Percentiles rank a stretch among this genome's conserved stretches.
phyloP scores from a whole-genome alignment of 192 early-diverging fungal genomes.

The Phycomyces nitens region DNA sequence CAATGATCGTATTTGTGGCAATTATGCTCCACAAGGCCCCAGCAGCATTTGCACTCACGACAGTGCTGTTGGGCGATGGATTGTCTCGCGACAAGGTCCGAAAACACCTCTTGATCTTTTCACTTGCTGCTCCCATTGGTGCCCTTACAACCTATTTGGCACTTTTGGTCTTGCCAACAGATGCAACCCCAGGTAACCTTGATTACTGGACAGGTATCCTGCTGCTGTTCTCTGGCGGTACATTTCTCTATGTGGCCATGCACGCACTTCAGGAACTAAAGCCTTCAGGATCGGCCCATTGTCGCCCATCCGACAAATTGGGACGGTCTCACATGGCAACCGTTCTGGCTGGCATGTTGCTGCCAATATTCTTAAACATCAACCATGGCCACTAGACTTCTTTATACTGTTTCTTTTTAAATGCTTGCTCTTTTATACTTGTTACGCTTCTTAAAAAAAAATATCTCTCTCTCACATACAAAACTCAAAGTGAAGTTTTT shows the following conservation, averaged over 20 bases:
- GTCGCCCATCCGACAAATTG: background rate
- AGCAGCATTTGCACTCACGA: conserved; percentile 85
- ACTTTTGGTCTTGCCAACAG: conserved; percentile 31
- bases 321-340: conserved; percentile 9
- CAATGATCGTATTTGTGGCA: conserved; percentile 86
- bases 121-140: conserved; percentile 79
- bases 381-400: conserved; percentile 26
- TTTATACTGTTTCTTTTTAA: too few species aligned
- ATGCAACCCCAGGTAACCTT: conserved; percentile 36
- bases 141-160: conserved; percentile 58
- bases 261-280: conserved; percentile 54
- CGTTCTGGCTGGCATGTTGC: conserved; percentile 28
- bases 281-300: background rate
- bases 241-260: conserved; percentile 91
- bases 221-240: conserved; percentile 87
- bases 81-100: conserved; percentile 60
- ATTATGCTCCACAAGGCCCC: conserved; percentile 97
- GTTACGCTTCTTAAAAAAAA: too few species aligned
- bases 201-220: conserved; percentile 77
- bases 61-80: conserved; percentile 77
- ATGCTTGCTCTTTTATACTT: too few species aligned
- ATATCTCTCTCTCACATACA: too few species aligned
- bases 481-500: too few species aligned
- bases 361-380: conserved; percentile 29
- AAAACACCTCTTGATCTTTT: conserved; percentile 76